Percentiles rank a stretch among this genome's conserved stretches.
These are phyloP conservation scores for Thielaviopsis punctulata DNA, from an alignment of 2,329 filamentous ascomycete genomes.

Conservation along the genomic window DNA sequence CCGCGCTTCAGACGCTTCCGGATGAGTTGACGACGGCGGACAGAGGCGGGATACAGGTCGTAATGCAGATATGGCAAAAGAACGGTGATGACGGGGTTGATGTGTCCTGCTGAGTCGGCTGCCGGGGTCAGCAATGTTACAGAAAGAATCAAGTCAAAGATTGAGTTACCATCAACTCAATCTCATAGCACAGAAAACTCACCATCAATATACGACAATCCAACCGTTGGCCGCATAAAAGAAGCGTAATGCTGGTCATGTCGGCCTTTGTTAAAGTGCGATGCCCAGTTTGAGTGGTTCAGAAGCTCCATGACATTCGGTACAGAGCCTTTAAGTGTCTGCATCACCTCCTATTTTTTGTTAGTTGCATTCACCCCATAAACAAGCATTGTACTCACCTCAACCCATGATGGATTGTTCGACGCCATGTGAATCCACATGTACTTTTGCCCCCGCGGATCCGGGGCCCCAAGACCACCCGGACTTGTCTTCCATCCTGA, in stretches of 20 bases:
- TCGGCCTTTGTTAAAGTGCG: conserved; percentile 29
- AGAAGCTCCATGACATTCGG: conserved; percentile 25
- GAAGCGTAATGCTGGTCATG: conserved; percentile 33
- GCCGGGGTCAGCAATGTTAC: neutral
- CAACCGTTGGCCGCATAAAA: conserved; percentile 27
- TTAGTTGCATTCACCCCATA: conserved; percentile 13
- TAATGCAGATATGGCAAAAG: conserved; percentile 46
- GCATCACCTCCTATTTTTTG: conserved; percentile 23
- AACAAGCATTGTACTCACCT: conserved; percentile 21
- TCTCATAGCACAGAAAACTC: too few relatives aligned
- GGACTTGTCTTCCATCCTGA: neutral
- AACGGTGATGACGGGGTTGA: conserved; percentile 25
- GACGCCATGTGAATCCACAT: conserved; percentile 36
- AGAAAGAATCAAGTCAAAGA: neutral
- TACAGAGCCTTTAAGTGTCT: conserved; percentile 24
- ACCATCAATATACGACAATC: neutral
- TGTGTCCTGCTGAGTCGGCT: neutral
- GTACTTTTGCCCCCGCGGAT: conserved; percentile 3
- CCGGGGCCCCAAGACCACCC: neutral
- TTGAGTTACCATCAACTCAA: neutral
- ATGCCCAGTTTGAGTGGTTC: conserved; percentile 30
- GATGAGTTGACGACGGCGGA: conserved; percentile 38
- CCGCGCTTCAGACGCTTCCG: conserved; percentile 34
- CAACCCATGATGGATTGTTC: conserved; percentile 41
- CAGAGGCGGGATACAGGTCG: conserved; percentile 42